Base-by-base conservation (phyloP, 2,329 filamentous ascomycete genomes). In the Geosmithia putterillii region DNA sequence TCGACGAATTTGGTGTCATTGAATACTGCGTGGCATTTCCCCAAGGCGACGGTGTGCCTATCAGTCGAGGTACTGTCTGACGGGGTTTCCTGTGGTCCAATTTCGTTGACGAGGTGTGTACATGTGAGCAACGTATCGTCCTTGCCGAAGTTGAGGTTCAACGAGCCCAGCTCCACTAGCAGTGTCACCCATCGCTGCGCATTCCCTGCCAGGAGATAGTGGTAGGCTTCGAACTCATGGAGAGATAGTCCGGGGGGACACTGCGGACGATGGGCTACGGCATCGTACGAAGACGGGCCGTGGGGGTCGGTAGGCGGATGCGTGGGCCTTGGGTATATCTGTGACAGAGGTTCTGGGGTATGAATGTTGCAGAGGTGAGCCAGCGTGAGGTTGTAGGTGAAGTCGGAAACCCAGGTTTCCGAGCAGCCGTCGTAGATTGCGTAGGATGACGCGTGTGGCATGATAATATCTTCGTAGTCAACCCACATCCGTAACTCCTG, bases 141-240 rank as follows among this genome's bases (percentile, higher is more conserved):
- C 36, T 69, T 67, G 12, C 65, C 68, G 25, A 76, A 68, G 38
- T 74, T 66, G 0, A 81, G 42, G 2, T 57, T 57, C 0, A 69
- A 64, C 1, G 60, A 55, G 0, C 57, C 54, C 3, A 81, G 54
- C 49, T 78, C 68, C 2, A 62, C 51, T 0, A 74, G 52, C 3
- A 81, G 67, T 41, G 78, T 80, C 9, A 61, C 51, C 69, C 74
- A 80, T 42, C 76, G 72, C 12, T 77, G 52, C 1, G 55, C 50
- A 19, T 62, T 45, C 0, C 74, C 74, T 2, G 69, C 51, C 0
- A 69, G 64, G 7, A 81, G 50, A 0, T 65, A 51, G 0, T 63
- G 59, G 17, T 79, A 65, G 0, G 65, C 58, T 42, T 71, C 68
- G 50, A 67, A 79, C 42, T 81, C 74, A 2, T 70, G 66, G 0